Base-by-base conservation (phyloP, 202 grass and related monocot species). In the Elaeis oleifera region DNA sequence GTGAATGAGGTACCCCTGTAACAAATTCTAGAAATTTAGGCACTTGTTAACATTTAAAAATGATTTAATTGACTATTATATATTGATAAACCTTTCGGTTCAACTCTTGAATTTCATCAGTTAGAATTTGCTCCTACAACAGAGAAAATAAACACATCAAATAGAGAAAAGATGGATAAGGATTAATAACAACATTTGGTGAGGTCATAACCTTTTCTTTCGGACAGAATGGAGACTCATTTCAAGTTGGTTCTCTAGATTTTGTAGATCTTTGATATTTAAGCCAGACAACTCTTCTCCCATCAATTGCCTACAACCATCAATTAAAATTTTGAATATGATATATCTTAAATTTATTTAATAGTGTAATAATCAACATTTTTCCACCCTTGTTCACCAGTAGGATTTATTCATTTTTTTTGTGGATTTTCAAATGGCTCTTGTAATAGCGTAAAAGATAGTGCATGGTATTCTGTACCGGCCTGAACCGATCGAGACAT, bases 281-380 rank as follows among this genome's bases (percentile, higher is more conserved):
- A 90, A 70, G 24, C 87, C 64, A 64, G 90, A 88, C 71, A 90
- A 74, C 72, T 88, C 78, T 67, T 90, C 72, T 32, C 87, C 86
- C 81, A 83, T 83, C 67, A 88, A 71, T 50, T 88, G 83, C 84
- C 86, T 96, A 29, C 59, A 69, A 24, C 25, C 39, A 78, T 71
- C 62, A 56, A 29, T 20, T 19, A 23, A 57, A 26, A 44, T 44
- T 44, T 44, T 44, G 36, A 44, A 3, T 44, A 13, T 3, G 36
- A 1, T 44, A 44, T 44, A 13, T 44, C 11, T 9, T 44, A 6
- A 44, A 44, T 13, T 44, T 44, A 11, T 44, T 44, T 44, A 44
- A 44, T 44, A 44, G 36, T 44, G 36, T 3, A 13, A 44, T 14
- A 13, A 13, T 44, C 9, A 11, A 44, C 36, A 44, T 44, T 44